These are phyloP conservation scores for Trichoderma sp. DNA, from an alignment of 2,329 filamentous ascomycete genomes.

Conservation along the genomic window DNA sequence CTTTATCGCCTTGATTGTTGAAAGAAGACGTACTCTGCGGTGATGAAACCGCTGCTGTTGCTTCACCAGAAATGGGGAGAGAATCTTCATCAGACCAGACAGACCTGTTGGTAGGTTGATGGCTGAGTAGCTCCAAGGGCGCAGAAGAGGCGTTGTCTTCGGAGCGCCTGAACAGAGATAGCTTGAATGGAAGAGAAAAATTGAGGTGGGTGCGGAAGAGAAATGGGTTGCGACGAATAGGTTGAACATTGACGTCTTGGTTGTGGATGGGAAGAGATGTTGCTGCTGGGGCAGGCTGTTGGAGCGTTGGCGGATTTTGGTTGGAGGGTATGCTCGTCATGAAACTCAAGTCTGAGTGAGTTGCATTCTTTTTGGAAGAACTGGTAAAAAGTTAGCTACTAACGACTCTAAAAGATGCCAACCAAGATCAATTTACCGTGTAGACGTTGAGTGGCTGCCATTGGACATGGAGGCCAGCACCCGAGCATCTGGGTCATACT, in stretches of 20 bases:
- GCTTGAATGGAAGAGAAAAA: slow-evolving; percentile 34
- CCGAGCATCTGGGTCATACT: slow-evolving; percentile 45
- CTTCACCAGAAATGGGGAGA: not conserved
- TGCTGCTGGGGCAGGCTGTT: not conserved
- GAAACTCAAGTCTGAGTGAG: slow-evolving; percentile 22
- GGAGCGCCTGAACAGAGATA: slow-evolving; percentile 31
- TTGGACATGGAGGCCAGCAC: slow-evolving; percentile 27
- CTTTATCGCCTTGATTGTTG: not conserved
- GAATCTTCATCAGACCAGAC: slow-evolving; percentile 20
- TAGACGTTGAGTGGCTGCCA: slow-evolving; percentile 1
- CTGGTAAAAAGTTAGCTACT: not conserved
- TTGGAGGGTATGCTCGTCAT: slow-evolving; percentile 21
- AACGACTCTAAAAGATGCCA: not conserved
- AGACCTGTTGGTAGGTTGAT: slow-evolving; percentile 10
- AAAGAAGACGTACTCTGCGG: not conserved
- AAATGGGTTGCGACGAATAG: slow-evolving; percentile 40
- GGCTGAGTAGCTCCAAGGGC: slow-evolving; percentile 29
- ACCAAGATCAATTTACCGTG: slow-evolving; percentile 1
- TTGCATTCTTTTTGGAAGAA: slow-evolving; percentile 5
- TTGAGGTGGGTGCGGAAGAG: slow-evolving; percentile 42
- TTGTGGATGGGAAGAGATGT: not conserved
- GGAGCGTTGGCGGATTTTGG: not conserved
- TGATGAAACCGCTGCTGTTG: not conserved
- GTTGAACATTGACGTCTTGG: slow-evolving; percentile 25
- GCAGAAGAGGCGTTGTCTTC: slow-evolving; percentile 30